Evolutionary conservation across 768 basidiomycete genomes (phyloP).

Genomic region (Kwoniella sp.): DNA sequence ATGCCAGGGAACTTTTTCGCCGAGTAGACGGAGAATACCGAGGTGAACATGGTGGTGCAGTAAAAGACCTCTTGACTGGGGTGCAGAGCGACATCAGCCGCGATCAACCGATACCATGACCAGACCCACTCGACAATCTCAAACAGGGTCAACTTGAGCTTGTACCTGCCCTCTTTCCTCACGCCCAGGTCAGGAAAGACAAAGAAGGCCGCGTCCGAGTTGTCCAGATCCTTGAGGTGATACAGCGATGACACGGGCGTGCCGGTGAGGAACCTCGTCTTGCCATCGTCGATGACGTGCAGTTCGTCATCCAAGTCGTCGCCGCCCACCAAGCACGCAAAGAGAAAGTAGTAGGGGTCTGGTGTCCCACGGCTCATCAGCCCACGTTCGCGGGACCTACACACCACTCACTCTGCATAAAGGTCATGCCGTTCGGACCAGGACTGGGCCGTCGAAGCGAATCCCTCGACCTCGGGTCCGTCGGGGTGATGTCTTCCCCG

Average conservation of each 20-base stretch:
- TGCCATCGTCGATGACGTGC: constrained; percentile 86
- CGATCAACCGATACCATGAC: constrained; percentile 1
- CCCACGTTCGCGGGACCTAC: too few relatives aligned
- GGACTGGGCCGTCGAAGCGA: constrained; percentile 18
- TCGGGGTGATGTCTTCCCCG: constrained; percentile 22
- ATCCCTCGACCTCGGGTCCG: constrained; percentile 8
- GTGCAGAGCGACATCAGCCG: constrained; percentile 3
- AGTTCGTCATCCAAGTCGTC: constrained; percentile 70
- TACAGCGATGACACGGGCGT: constrained; percentile 72
- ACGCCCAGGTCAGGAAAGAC: constrained; percentile 94
- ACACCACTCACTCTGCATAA: constrained; percentile 44
- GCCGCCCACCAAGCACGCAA: constrained; percentile 78
- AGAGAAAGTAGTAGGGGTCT: constrained; percentile 91
- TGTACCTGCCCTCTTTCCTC: constrained; percentile 84
- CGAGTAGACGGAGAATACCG: constrained; percentile 88
- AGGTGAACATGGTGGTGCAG: constrained; percentile 83
- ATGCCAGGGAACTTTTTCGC: constrained; percentile 96
- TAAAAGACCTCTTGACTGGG: constrained; percentile 64
- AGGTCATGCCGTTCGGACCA: constrained; percentile 28
- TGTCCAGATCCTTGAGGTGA: constrained; percentile 72
- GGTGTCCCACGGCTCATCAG: too few relatives aligned
- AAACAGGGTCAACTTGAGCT: constrained; percentile 71
- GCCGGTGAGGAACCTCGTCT: constrained; percentile 85
- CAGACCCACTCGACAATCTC: constrained; percentile 81
- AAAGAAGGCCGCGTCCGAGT: constrained; percentile 77